Base-by-base conservation (phyloP, 2,329 filamentous ascomycete species). In the Aureobasidium sp. region DNA sequence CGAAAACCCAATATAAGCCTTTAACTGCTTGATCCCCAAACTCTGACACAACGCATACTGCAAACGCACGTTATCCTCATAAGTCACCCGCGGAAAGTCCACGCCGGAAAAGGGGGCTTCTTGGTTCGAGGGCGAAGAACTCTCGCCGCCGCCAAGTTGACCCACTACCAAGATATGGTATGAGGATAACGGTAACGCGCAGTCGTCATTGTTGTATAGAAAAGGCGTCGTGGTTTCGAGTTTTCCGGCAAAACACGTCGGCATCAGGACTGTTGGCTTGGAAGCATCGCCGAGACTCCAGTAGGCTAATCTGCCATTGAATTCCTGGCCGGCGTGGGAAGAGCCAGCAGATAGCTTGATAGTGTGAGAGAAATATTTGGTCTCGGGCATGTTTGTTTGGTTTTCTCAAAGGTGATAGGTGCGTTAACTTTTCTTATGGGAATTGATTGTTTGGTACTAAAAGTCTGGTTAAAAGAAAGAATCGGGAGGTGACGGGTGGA, bases 211-310 rank as follows among this genome's bases (percentile, higher is more conserved):
- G 7, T 57, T 49, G 40, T 62, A 60, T 42, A 72, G 66, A 57
- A 78, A 79, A 39, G 68, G 76, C 2, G 75, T 59, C 1, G 78
- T 80, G 2, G 64, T 70, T 25, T 71, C 69, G 16, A 82, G 71
- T 7, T 69, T 69, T 21, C 79, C 79, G 4, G 73, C 71, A 61
- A 77, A 81, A 62, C 78, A 81, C 2, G 78, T 80, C 21, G 75
- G 71, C 11, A 81, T 71, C 12, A 80, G 62, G 14, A 72, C 71
- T n/a, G 62, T 63, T 41, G 73, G 69, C 22, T 63, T 64, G 4
- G 62, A 64, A 1, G 66, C 60, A 7, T 68, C 61, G 57, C 74
- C 74, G 61, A 71, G 66, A 6, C 68, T 69, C 41, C 68, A 68
- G 62, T 75, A 76, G 35, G 75, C 63, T 47, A 71, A 59, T 44